These are phyloP conservation scores for Clohesyomyces aquaticus DNA, from an alignment of 495 filamentous ascomycete genomes.

Conservation along the genomic window DNA sequence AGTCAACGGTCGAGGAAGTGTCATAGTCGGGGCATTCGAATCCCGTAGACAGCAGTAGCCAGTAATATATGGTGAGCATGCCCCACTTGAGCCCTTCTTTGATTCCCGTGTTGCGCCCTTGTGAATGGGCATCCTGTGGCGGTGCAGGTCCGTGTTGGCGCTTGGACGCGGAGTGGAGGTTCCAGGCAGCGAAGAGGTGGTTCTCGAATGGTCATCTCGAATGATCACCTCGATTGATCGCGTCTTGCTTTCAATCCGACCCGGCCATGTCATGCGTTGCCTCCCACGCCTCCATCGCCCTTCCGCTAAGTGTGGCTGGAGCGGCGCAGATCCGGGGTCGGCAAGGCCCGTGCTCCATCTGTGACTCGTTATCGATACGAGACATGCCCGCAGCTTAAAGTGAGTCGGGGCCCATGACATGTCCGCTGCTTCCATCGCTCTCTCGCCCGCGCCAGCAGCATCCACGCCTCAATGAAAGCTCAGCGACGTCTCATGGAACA, in stretches of 20 bases:
- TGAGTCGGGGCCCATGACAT: neutral
- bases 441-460: constrained; percentile 2
- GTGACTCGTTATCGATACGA: constrained; percentile 6
- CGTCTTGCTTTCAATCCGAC: no score
- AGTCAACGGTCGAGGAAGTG: neutral
- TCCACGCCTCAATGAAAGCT: constrained; percentile 28
- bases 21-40: neutral
- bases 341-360: neutral
- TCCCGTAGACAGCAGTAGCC: neutral
- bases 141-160: neutral
- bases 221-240: no score
- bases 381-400: constrained; percentile 2
- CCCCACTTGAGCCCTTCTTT: constrained; percentile 7
- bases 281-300: neutral
- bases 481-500: constrained; percentile 23
- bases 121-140: neutral
- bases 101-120: constrained; percentile 24
- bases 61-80: neutral
- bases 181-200: no score
- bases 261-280: no score
- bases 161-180: no score
- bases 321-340: neutral
- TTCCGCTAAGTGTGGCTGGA: neutral
- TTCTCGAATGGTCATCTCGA: no score
- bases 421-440: neutral